A percentile compares a stretch with the other conserved stretches of the same genome.
Evolutionary conservation across 805 yeast species (phyloP).

Genomic region (Suhomyces sp.): DNA sequence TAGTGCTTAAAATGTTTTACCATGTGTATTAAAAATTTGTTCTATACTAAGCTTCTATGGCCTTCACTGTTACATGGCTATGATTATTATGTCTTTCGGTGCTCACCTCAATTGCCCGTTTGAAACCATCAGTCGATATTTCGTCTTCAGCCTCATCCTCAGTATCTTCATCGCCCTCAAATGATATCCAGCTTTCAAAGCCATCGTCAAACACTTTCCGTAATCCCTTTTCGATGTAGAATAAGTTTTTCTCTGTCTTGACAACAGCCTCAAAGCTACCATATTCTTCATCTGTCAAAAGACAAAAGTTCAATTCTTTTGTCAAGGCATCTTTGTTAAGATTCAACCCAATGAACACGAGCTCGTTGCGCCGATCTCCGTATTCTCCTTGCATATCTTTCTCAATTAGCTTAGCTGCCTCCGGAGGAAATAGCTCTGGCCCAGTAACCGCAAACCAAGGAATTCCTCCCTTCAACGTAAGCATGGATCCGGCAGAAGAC

Average conservation of each 20-base stretch:
- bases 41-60: slow-evolving; percentile 2
- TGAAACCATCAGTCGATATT: background rate
- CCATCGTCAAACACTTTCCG: slow-evolving; percentile 37
- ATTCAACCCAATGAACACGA: slow-evolving; percentile 44
- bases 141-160: slow-evolving; percentile 1
- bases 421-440: slow-evolving; percentile 30
- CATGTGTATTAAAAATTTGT: background rate
- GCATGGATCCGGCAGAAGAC: slow-evolving; percentile 44
- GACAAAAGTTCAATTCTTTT: slow-evolving; percentile 34
- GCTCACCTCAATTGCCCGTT: background rate
- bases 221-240: slow-evolving; percentile 27
- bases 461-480: slow-evolving; percentile 40
- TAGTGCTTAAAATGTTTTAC: background rate
- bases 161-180: slow-evolving; percentile 11
- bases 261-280: slow-evolving; percentile 24
- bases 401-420: slow-evolving; percentile 27
- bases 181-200: slow-evolving; percentile 41
- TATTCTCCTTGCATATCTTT: slow-evolving; percentile 36
- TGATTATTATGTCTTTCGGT: slow-evolving; percentile 8
- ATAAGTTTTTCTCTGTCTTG: slow-evolving; percentile 22
- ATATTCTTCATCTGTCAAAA: slow-evolving; percentile 39
- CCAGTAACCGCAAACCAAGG: slow-evolving; percentile 42
- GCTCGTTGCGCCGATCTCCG: slow-evolving; percentile 46
- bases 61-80: slow-evolving; percentile 5
- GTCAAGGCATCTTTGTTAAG: slow-evolving; percentile 27